Conservation (phyloP, 1,284 basidiomycete genomes). For the Megacollybia platyphylla region DNA sequence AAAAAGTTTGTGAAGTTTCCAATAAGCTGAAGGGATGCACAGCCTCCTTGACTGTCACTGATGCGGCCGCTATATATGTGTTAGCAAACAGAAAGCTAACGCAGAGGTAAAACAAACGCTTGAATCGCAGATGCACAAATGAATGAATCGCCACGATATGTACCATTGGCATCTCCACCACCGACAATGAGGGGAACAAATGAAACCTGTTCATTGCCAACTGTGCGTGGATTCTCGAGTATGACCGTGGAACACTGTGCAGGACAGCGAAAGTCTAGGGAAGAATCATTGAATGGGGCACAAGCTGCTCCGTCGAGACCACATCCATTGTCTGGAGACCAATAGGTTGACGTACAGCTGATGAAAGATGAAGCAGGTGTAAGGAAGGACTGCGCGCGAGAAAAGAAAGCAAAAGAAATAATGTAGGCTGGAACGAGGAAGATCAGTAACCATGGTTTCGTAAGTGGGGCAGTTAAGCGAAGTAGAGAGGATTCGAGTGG, state of each 20-base stretch:
- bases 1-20: constrained; percentile 66
- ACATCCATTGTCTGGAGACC: constrained; percentile 60
- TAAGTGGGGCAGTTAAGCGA: constrained; percentile 35
- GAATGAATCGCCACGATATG: constrained; percentile 79
- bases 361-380: constrained; percentile 51
- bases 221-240: constrained; percentile 64
- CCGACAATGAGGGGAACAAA: constrained; percentile 75
- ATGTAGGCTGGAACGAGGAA: constrained; percentile 54
- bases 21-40: constrained; percentile 55
- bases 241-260: constrained; percentile 57
- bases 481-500: constrained; percentile 43
- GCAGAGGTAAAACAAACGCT: constrained; percentile 34
- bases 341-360: constrained; percentile 60
- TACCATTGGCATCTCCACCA: constrained; percentile 55
- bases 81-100: constrained; percentile 5
- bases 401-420: constrained; percentile 59
- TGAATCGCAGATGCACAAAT: constrained; percentile 81
- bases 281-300: constrained; percentile 48
- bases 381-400: constrained; percentile 59
- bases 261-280: constrained; percentile 73
- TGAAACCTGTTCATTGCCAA: constrained; percentile 56
- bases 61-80: constrained; percentile 48
- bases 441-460: constrained; percentile 38
- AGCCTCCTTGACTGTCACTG: constrained; percentile 58
- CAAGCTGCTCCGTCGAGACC: constrained; percentile 64